Evolutionary conservation across 371 early-diverging fungal genomes (phyloP).

Genomic region (Mortierella sp.): DNA sequence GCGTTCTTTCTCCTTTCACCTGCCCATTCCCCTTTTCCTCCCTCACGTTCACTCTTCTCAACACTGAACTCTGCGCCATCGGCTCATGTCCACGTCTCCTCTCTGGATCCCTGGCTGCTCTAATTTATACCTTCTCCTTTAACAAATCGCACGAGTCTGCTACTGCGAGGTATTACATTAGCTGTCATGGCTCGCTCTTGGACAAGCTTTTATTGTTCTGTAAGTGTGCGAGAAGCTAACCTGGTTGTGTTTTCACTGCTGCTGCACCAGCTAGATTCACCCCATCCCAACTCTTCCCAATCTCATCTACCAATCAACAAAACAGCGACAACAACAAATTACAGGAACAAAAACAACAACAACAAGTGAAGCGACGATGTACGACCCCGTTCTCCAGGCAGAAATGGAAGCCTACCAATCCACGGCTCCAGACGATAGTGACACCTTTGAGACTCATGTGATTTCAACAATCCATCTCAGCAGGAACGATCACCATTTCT

Average conservation of each 20-base stretch:
- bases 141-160: not conserved
- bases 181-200: not conserved
- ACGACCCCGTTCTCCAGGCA: not conserved
- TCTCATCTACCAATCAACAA: not conserved
- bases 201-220: not conserved
- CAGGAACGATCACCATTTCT: slow-evolving; percentile 40
- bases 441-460: slow-evolving; percentile 14
- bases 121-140: not conserved
- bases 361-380: not conserved
- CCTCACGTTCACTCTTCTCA: not conserved
- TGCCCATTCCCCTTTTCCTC: not conserved
- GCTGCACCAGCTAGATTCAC: not conserved
- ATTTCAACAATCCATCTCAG: not conserved
- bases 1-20: too few relatives aligned
- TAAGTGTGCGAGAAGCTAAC: not conserved
- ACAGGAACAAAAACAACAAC: not conserved
- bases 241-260: not conserved
- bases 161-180: not conserved
- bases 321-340: not conserved
- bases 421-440: not conserved
- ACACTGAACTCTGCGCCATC: not conserved
- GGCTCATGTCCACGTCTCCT: not conserved
- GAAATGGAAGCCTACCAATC: not conserved
- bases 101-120: not conserved
- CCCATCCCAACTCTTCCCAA: not conserved